phyloP scores from a whole-genome alignment of 2,329 filamentous ascomycete genomes.

The Davidsoniella australis region DNA sequence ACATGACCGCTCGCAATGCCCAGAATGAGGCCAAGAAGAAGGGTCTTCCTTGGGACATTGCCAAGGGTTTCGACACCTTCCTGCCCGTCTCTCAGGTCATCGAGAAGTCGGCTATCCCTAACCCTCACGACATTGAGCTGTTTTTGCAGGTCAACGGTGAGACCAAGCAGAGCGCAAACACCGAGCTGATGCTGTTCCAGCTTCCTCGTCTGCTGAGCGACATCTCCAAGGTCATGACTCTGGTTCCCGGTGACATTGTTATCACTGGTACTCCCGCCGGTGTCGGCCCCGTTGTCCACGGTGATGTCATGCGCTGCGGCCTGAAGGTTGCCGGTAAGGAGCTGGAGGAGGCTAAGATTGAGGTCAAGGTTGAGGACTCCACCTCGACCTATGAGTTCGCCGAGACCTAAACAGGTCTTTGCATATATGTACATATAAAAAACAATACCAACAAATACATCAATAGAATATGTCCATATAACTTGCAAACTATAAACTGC shows the following conservation, averaged over 20 bases:
- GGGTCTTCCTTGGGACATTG: slow-evolving; percentile 87
- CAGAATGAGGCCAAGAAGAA: slow-evolving; percentile 96
- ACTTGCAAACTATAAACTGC: not conserved
- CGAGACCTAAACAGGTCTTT: slow-evolving; percentile 38
- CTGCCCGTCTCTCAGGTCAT: slow-evolving; percentile 73
- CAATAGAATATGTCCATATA: slow-evolving; percentile 1
- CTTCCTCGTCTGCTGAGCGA: slow-evolving; percentile 79
- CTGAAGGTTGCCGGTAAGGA: slow-evolving; percentile 66
- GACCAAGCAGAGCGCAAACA: slow-evolving; percentile 67
- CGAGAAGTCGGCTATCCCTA: slow-evolving; percentile 58
- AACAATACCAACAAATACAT: not conserved
- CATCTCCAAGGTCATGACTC: slow-evolving; percentile 86
- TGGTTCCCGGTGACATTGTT: slow-evolving; percentile 82
- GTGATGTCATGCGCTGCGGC: slow-evolving; percentile 75
- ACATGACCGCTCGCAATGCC: slow-evolving; percentile 92
- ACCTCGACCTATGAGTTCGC: slow-evolving; percentile 60
- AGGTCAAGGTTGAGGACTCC: slow-evolving; percentile 68
- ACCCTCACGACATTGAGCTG: slow-evolving; percentile 78
- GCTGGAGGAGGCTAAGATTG: slow-evolving; percentile 67
- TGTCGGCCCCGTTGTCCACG: slow-evolving; percentile 68
- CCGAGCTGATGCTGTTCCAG: slow-evolving; percentile 83
- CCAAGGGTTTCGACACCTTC: slow-evolving; percentile 97
- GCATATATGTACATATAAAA: slow-evolving; percentile 1
- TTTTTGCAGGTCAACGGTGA: slow-evolving; percentile 72
- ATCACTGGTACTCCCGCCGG: slow-evolving; percentile 96